Evolutionary conservation across 129 eudicot genomes (phyloP), one percentile per base, ranked within the genome.

Genomic region (Oenanthe sinensis): DNA sequence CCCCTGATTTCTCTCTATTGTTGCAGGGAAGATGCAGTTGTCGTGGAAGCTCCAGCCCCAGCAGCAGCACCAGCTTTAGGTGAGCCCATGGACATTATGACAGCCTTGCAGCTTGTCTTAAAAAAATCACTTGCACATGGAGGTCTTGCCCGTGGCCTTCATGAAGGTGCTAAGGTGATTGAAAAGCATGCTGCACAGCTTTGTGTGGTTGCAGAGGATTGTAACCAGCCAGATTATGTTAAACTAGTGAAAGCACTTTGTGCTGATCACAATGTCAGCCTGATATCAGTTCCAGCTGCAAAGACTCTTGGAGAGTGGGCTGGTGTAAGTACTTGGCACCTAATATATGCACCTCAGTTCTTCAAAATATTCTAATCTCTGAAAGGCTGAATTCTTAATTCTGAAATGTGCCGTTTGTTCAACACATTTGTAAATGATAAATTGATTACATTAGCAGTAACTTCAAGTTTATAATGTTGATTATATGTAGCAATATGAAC

Each of bases 251-350:
- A 87, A 81, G 89, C 91, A 1, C 90, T 92, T 60, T 92, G 97
- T 30, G 91, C 97, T 82, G 97, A 89, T 82, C 92, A 92, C 78
- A 89, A 89, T 63, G 92, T 87, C 37, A 88, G 81, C 86, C 80
- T 92, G 79, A 82, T 92, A 6, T 76, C 92, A 1, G 92, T 89
- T 60, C 92, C 95, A 9, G 84, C 88, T 85, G 89, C 95, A 43
- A 89, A 91, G 63, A 91, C 90, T 79, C 91, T 91, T 30, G 97
- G 97, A 74, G 97, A 89, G 75, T 91, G 92, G 97, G 90, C 90
- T 79, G 92, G 97, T 62, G 97, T 91, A 85, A 85, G 97, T 85
- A 24, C n/a, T 30, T 65, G 28, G 17, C 39, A 0, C 19, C 22
- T 72, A 20, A 13, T 2, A 37, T 37, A 39, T 19, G 28, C 49